A percentile compares a stretch with the other conserved stretches of the same genome.
Conservation (phyloP, 768 basidiomycete genomes). For the Chalciporus piperatus region DNA sequence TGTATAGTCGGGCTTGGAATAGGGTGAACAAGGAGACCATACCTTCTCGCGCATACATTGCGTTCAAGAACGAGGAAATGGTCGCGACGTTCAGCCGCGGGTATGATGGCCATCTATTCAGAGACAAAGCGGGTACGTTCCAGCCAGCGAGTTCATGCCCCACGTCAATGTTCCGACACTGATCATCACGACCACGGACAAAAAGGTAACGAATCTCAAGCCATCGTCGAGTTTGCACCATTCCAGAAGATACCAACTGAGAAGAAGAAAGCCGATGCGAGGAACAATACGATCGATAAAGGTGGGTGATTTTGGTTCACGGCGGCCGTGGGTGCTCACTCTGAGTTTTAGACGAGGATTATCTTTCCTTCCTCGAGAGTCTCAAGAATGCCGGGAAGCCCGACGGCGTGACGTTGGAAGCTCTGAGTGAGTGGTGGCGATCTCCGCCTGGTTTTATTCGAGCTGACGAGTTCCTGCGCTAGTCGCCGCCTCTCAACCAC, state of each 20-base stretch:
- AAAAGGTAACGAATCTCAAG: slow-evolving; percentile 81
- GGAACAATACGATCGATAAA: slow-evolving; percentile 87
- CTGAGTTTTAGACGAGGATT: slow-evolving; percentile 65
- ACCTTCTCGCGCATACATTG: slow-evolving; percentile 87
- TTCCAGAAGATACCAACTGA: slow-evolving; percentile 79
- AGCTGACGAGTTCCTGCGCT: not conserved
- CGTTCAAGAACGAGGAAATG: slow-evolving; percentile 74
- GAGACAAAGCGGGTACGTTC: slow-evolving; percentile 79
- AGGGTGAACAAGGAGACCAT: slow-evolving; percentile 84
- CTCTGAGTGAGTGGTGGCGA: slow-evolving; percentile 45
- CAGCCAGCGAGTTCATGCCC: too few relatives aligned
- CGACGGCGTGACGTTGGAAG: slow-evolving; percentile 65
- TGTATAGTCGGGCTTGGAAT: not conserved
- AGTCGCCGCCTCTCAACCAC: slow-evolving; percentile 66
- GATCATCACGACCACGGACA: not conserved
- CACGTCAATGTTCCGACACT: not conserved
- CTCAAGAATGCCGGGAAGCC: slow-evolving; percentile 51
- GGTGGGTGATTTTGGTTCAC: slow-evolving; percentile 43
- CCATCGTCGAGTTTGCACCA: slow-evolving; percentile 92
- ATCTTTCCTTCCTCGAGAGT: slow-evolving; percentile 74
- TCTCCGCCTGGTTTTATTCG: not conserved
- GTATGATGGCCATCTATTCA: slow-evolving; percentile 90
- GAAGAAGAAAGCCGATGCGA: slow-evolving; percentile 75
- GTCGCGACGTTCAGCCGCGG: slow-evolving; percentile 74
- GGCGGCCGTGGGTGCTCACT: too few relatives aligned